Percentiles rank a stretch among this genome's conserved stretches.
These are phyloP conservation scores for Eutrema heterophyllum DNA, from an alignment of 345 rosid species.

Conservation along the genomic window DNA sequence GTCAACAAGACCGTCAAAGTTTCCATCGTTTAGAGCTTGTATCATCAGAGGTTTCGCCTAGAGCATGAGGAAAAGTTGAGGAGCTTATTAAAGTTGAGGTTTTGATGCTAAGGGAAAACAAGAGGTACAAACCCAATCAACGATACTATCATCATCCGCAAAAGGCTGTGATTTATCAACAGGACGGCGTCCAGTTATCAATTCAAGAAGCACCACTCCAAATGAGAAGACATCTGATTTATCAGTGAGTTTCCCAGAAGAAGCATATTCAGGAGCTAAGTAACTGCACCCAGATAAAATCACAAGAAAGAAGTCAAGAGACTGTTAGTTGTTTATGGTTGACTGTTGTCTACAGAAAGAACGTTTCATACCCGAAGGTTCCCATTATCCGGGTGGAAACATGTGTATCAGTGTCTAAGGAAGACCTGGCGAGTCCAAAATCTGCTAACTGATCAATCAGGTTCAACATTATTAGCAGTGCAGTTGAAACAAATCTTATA, in stretches of 20 bases:
- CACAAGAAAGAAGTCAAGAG: not conserved
- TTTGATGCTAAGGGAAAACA: not conserved
- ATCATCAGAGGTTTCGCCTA: slow-evolving; percentile 79
- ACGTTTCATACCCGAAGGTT: slow-evolving; percentile 66
- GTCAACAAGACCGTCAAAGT: slow-evolving; percentile 53
- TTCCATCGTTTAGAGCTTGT: slow-evolving; percentile 46
- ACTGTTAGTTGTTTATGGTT: not conserved
- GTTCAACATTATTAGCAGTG: not conserved
- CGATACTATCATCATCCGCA: slow-evolving; percentile 75
- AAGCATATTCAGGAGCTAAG: slow-evolving; percentile 90
- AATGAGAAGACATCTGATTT: slow-evolving; percentile 88
- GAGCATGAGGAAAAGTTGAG: not conserved
- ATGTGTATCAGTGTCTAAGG: slow-evolving; percentile 75
- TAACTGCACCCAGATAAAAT: slow-evolving; percentile 42
- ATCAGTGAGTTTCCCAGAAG: slow-evolving; percentile 80
- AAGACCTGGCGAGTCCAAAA: slow-evolving; percentile 81
- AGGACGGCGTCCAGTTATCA: slow-evolving; percentile 79
- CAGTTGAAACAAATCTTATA: not conserved
- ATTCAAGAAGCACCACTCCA: slow-evolving; percentile 83
- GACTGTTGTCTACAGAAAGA: not conserved
- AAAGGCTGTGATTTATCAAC: slow-evolving; percentile 44
- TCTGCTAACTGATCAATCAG: slow-evolving; percentile 66
- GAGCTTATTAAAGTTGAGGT: not conserved
- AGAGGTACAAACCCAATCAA: slow-evolving; percentile 71
- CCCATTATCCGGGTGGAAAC: slow-evolving; percentile 93